A percentile compares a stretch with the other conserved stretches of the same genome.
Evolutionary conservation across 2,329 filamentous ascomycete genomes (phyloP).

Genomic region (Zarea fungicola): DNA sequence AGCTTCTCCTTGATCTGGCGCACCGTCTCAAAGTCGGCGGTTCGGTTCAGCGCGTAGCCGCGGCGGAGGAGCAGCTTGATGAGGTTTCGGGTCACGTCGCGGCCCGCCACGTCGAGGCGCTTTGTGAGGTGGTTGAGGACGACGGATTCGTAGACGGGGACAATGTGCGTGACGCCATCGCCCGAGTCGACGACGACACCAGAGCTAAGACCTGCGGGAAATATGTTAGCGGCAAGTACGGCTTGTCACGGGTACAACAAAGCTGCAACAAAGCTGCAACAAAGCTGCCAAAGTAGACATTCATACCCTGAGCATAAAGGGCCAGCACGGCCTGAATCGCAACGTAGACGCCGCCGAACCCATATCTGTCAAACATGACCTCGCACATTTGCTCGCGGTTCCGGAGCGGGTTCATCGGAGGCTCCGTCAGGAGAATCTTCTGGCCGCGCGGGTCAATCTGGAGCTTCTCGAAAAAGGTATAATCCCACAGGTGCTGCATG

Average conservation of each 20-base stretch:
- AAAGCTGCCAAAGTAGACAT: slow-evolving; percentile 3
- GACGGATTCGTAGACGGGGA: slow-evolving; percentile 96
- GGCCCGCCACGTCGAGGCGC: slow-evolving; percentile 88
- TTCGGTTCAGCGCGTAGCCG: slow-evolving; percentile 95
- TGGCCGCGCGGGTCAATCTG: slow-evolving; percentile 82
- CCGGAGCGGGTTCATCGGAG: slow-evolving; percentile 94
- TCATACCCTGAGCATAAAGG: slow-evolving; percentile 88
- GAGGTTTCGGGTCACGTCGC: slow-evolving; percentile 96
- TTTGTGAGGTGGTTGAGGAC: slow-evolving; percentile 96
- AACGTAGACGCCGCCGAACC: slow-evolving; percentile 94
- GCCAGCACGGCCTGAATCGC: slow-evolving; percentile 96
- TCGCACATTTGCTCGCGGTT: slow-evolving; percentile 98
- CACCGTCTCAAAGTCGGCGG: slow-evolving; percentile 97
- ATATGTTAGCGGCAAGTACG: slow-evolving; percentile 11
- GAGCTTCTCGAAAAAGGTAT: slow-evolving; percentile 97
- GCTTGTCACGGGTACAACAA: too few species aligned
- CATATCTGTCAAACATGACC: slow-evolving; percentile 98
- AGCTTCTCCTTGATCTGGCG: slow-evolving; percentile 99
- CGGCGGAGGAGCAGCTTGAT: slow-evolving; percentile 90
- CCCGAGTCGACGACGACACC: slow-evolving; percentile 99
- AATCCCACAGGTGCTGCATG: slow-evolving; percentile 99
- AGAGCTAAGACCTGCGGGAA: slow-evolving; percentile 64
- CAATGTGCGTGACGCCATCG: slow-evolving; percentile 97
- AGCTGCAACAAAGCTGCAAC: too few species aligned
- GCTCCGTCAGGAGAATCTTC: slow-evolving; percentile 96